phyloP scores from a whole-genome alignment of 106 monocot species.

The Allium cepa region DNA sequence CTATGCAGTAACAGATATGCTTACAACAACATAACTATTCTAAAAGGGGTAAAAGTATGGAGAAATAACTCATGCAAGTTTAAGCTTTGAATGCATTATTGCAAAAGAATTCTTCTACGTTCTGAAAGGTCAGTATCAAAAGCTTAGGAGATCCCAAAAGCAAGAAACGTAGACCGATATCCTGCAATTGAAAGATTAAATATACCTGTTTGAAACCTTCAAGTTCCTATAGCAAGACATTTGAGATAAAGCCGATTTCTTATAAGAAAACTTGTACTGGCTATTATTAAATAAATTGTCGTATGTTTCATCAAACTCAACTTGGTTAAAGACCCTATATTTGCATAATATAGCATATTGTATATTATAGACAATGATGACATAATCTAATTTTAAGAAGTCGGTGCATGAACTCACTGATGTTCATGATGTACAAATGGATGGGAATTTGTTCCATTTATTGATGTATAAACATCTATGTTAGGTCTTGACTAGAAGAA shows the following conservation, averaged over 20 bases:
- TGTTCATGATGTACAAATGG: not conserved
- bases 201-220: not conserved
- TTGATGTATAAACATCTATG: too few species aligned
- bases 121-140: too few species aligned
- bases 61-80: not conserved
- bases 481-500: too few species aligned
- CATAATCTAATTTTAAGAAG: not conserved
- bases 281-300: too few species aligned
- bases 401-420: too few species aligned
- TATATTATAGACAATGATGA: not conserved
- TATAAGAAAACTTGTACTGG: too few species aligned
- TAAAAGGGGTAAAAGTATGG: too few species aligned
- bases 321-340: not conserved
- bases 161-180: constrained; percentile 3
- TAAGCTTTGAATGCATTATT: constrained; percentile 5
- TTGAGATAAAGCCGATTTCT: not conserved
- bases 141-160: not conserved
- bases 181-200: constrained; percentile 30
- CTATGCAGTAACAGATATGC: too few species aligned
- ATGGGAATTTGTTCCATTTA: not conserved
- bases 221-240: not conserved
- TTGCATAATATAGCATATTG: not conserved
- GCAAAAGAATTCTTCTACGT: not conserved
- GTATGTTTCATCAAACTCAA: too few species aligned
- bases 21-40: not conserved